phyloP scores from a whole-genome alignment of 2,329 filamentous ascomycete species.

The Fusarium sp. region DNA sequence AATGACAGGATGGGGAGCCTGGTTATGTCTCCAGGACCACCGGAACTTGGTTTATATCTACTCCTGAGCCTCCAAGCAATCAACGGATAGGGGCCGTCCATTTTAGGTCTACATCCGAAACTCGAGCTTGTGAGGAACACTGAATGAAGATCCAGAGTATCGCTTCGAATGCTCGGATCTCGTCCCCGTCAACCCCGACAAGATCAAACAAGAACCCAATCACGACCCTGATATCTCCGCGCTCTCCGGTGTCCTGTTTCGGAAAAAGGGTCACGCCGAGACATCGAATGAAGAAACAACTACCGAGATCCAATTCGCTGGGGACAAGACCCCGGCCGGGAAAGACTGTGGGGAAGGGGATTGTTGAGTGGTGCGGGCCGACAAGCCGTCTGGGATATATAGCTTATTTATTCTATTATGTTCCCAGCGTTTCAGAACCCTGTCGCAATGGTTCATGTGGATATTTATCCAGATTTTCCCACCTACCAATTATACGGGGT shows the following conservation, averaged over 20 bases:
- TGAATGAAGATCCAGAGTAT: not conserved
- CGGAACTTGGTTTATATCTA: slow-evolving; percentile 28
- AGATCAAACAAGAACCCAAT: slow-evolving; percentile 1
- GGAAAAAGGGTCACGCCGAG: slow-evolving; percentile 6
- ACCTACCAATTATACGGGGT: slow-evolving; percentile 14
- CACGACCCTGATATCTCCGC: slow-evolving; percentile 28
- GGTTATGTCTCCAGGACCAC: not conserved
- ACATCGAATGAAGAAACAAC: slow-evolving; percentile 4
- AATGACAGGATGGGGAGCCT: slow-evolving; percentile 3
- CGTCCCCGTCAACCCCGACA: not conserved
- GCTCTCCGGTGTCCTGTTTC: slow-evolving; percentile 18
- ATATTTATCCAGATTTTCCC: slow-evolving; percentile 25
- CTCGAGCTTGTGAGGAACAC: not conserved
- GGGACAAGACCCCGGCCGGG: not conserved
- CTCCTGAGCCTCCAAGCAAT: not conserved
- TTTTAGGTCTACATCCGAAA: slow-evolving; percentile 13
- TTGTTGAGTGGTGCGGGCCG: slow-evolving; percentile 12
- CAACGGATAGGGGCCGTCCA: slow-evolving; percentile 11
- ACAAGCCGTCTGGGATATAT: slow-evolving; percentile 1
- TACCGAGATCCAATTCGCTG: slow-evolving; percentile 21
- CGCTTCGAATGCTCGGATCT: slow-evolving; percentile 6
- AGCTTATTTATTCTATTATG: not conserved
- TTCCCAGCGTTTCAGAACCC: slow-evolving; percentile 18
- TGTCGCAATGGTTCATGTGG: not conserved
- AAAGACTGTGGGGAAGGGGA: not conserved